A percentile compares a stretch with the other conserved stretches of the same genome.
Evolutionary conservation across 257 asterid species (phyloP).

Genomic region (Dorcoceras hygrometricum): DNA sequence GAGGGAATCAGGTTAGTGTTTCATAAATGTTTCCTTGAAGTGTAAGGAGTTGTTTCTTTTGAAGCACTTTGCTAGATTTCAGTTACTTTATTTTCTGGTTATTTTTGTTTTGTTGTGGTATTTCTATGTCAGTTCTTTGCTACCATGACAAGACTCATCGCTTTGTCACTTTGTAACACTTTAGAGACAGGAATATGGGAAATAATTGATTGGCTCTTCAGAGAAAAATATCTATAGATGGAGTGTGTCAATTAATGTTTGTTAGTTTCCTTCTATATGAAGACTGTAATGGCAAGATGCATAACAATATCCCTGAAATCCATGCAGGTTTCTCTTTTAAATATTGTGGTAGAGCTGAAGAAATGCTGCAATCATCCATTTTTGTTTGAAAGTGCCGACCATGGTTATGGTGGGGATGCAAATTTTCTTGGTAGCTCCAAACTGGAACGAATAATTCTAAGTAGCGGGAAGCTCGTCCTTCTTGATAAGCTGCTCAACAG

Average conservation of each 20-base stretch:
- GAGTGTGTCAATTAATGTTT: slow-evolving; percentile 18
- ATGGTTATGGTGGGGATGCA: slow-evolving; percentile 98
- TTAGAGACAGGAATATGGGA: slow-evolving; percentile 5
- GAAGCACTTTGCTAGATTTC: slow-evolving; percentile 4
- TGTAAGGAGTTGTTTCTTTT: slow-evolving; percentile 16
- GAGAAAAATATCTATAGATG: neutral
- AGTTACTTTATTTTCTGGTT: slow-evolving; percentile 3
- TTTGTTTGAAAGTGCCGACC: slow-evolving; percentile 98
- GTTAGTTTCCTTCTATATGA: neutral
- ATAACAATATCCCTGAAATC: neutral
- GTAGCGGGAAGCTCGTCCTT: slow-evolving; percentile 96
- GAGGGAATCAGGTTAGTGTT: slow-evolving; percentile 89
- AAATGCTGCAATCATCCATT: slow-evolving; percentile 99
- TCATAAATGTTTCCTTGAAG: slow-evolving; percentile 20
- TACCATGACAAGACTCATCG: neutral
- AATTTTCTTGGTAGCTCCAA: slow-evolving; percentile 75
- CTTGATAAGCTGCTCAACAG: slow-evolving; percentile 88
- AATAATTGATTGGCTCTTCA: neutral
- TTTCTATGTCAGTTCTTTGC: slow-evolving; percentile 19
- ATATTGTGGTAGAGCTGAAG: slow-evolving; percentile 99
- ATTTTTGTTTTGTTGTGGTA: neutral
- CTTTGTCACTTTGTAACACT: neutral
- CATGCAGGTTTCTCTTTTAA: slow-evolving; percentile 95
- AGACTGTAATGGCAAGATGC: slow-evolving; percentile 19
- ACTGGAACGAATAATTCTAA: slow-evolving; percentile 81